Base-by-base conservation (phyloP, 2,329 filamentous ascomycete genomes). In the Thelonectria rubi region DNA sequence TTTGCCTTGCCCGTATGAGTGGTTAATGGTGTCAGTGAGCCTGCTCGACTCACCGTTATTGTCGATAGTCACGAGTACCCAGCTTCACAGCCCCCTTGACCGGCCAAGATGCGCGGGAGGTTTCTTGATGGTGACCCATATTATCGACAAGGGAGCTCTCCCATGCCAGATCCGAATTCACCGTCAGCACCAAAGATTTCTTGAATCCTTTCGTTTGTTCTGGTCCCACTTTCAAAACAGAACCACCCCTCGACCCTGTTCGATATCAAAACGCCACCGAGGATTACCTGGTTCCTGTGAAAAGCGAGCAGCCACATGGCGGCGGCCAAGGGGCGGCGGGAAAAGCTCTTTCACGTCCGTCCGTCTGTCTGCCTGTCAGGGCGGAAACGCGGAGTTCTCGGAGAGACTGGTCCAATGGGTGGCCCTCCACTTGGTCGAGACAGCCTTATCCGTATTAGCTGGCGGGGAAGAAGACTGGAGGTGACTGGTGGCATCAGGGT, bases 241-340 rank as follows among this genome's bases (percentile, higher is more conserved):
- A 43, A 49, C 48, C 18, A 17, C 37, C 17, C 26, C 9, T n/a
- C 17, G 14, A 18, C 43, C 21, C 32, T 51, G 14, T 20, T 20
- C 20, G 11, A 37, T 34, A 24, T 21, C 42, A n/a, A 30, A 26
- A 17, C 30, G 39, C 34, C 24, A 15, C 12, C 18, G 11, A 55
- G 21, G 32, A 20, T 45, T 46, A 39, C 12, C 9, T 18, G 51
- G 53, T 46, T 46, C 12, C 9, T 18, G 51, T 48, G 46, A 15
- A n/a, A 42, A 55, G 9, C 39, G 32, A 47, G 30, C 52, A 39
- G 30, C 51, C 51, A 54, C 50, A 49, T 45, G 56, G 45, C 50
- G 17, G 11, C 9, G 20, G 46, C n/a, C 42, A 17, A 49, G 51
- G 12, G 26, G 18, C 10, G 17, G 30, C 20, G 32, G 30, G 53